Base-by-base conservation (phyloP, 2,329 filamentous ascomycete genomes). In the Ceratocystis lukuohia region DNA sequence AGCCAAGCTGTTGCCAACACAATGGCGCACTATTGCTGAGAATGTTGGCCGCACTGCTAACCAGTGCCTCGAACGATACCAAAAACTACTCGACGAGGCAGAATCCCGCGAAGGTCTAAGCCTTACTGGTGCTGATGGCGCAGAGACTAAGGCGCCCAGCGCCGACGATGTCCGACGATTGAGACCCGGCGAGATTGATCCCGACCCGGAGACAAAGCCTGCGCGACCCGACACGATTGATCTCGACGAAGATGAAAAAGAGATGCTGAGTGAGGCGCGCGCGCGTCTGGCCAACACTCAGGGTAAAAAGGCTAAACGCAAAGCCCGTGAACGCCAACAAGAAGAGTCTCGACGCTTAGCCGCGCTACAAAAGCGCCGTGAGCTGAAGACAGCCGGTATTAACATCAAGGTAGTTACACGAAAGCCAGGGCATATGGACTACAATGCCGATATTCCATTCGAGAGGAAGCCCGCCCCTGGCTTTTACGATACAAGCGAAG, bases 391-490 rank as follows among this genome's bases (percentile, higher is more conserved):
- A 74, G 91, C 94, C 1, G 94, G 94, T 61, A 97, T 99, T 77
- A 99, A 99, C 75, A 91, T 97, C 79, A 99, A 97, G 77, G 87
- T 97, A 67, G 86, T 86, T 2, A 94, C 88, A 15, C 85, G 88
- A 68, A 97, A 97, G 79, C 87, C 91, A 79, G 94, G 94, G 0
- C 88, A 97, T 78, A 99, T 99, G 91, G 94, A 99, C 76, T 99
- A 99, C 80, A 99, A 99, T 76, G 94, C 94, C 71, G 94, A 99
- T 72, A 96, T 99, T 70, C 94, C 94, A 0, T 97, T 99, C 70
- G 94, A 99, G 75, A 96, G 94, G 76, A 89, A 89, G 70, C 87
- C 94, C 0, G 88, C 88, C 0, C 79, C 86, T 25, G 94, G 94
- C 12, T 99, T 99, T 74, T 96, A 93, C 77, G 93, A 99, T 74